Evolutionary conservation across 331 rosid species (phyloP), one percentile per base, ranked within the genome.

Genomic region (Telfairia occidentalis): DNA sequence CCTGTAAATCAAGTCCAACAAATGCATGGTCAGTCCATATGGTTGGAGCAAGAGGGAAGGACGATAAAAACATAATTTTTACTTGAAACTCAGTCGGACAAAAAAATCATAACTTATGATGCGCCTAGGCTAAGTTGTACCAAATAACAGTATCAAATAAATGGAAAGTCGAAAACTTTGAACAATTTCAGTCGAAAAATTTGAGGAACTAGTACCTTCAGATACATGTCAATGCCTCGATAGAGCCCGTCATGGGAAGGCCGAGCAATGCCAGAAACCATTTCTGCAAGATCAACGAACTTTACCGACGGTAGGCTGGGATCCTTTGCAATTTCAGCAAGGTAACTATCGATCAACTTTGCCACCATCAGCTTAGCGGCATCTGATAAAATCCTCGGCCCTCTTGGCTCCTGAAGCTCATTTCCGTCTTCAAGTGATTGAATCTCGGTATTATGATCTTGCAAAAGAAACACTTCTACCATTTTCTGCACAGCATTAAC

Each of bases 301-400:
- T 78, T 76, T 3, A 82, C 83, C 74, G 88, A 77, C 37, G 91
- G 90, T 76, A 95, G 79, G 69, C 78, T 86, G 18, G 83, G 90
- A 87, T 95, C 96, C 86, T 87, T 95, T 0, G 99, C 87, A 28
- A 95, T 86, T 81, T 95, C 99, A 24, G 96, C 88, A 45, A 95
- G 92, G 80, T 90, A 95, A n/a, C 96, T 89, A 78, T 95, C 97
- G 1, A 92, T 81, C 73, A 95, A 85, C 80, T 95, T 95, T 32
- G 90, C 96, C 73, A 92, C 97, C 97, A 95, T 92, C 73, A 95
- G 80, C 89, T 92, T 92, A 35, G 97, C 85, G 77, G 99, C 99
- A 78, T 87, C 97, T 0, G 96, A 92, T 78, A 95, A 84, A 78
- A 92, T 89, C 61, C 97, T 90, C 1, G 87, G 80, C 71, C 83